Base-by-base conservation (phyloP, 2,329 filamentous ascomycete genomes). In the Colletotrichum abscissum region DNA sequence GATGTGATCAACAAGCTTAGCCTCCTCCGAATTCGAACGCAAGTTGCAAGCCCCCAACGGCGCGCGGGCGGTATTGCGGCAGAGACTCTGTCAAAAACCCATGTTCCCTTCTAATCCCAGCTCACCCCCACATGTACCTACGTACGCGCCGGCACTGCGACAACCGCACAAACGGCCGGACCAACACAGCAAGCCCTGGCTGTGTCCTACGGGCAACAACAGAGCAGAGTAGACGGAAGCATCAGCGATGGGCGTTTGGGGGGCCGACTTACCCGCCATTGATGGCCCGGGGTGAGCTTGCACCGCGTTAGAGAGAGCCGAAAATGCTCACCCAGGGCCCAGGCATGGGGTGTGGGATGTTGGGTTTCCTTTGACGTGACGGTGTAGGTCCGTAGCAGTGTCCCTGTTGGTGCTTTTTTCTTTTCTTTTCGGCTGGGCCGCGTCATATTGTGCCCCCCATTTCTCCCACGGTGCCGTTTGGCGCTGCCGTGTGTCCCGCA, bases 401-500 rank as follows among this genome's bases (percentile, higher is more conserved):
- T 22, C 42, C n/a, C 19, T 49, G 38, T 42, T 42, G 38, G 42
- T 49, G 42, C 46, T 30, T 24, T 54, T 26, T 16, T 24, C 3
- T 3, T 26, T 26, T 26, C 3, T 26, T 30, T 38, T 63, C 52
- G 58, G 49, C 67, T 66, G 67, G 67, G 70, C 70, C 70, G 70
- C 60, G 71, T 73, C 71, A 73, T 71, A 58, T 46, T 26, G 46
- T 46, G 42, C 42, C 26, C 60, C 24, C 60, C 24, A 16, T 16
- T 42, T 19, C 19, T 49, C 42, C 42, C 42, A 3, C 55, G 42
- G 12, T 46, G 33, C 46, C 42, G 28, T 38, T 38, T 60, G 59
- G 67, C 60, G 57, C 70, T 73, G 69, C 65, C 65, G 58, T 63
- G 6, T 24, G 58, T 70, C 59, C 70, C 66, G 67, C 54, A 38